A percentile compares a stretch with the other conserved stretches of the same genome.
These are phyloP conservation scores for Mortierella alpina DNA, from an alignment of 192 early-diverging fungal species.

Conservation along the genomic window DNA sequence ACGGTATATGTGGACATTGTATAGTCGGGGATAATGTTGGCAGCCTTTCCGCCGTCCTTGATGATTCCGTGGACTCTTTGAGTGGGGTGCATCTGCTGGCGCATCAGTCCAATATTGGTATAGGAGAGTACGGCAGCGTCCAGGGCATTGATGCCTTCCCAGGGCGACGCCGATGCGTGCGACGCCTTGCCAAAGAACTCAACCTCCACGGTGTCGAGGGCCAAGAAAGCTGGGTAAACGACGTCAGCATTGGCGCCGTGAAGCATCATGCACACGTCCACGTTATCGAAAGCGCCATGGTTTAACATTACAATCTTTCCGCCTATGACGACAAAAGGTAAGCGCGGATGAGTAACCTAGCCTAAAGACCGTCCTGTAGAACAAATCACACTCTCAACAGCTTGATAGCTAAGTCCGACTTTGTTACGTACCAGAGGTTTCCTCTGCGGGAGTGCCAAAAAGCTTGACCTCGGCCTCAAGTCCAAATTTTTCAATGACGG, in stretches of 20 bases:
- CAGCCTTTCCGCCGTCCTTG: constrained; percentile 74
- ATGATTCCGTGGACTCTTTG: constrained; percentile 84
- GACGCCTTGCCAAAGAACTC: constrained; percentile 80
- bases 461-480: constrained; percentile 71
- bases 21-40: constrained; percentile 75
- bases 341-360: background rate
- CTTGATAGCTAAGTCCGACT: background rate
- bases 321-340: constrained; percentile 51
- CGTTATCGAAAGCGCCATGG: constrained; percentile 73
- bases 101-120: constrained; percentile 75
- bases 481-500: constrained; percentile 52
- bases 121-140: constrained; percentile 76
- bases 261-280: constrained; percentile 84
- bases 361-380: background rate
- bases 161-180: constrained; percentile 72
- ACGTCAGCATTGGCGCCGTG: constrained; percentile 73
- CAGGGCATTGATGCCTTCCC: constrained; percentile 79
- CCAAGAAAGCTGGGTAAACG: constrained; percentile 60
- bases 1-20: constrained; percentile 69
- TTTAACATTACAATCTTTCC: constrained; percentile 83
- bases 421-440: constrained; percentile 30
- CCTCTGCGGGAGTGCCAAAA: constrained; percentile 86
- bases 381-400: background rate
- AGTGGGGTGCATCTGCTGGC: constrained; percentile 77
- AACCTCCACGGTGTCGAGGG: constrained; percentile 59